Percentiles rank a stretch among this genome's conserved stretches.
Evolutionary conservation across 768 basidiomycete species (phyloP).

Genomic region (Gymnopilus junonius): DNA sequence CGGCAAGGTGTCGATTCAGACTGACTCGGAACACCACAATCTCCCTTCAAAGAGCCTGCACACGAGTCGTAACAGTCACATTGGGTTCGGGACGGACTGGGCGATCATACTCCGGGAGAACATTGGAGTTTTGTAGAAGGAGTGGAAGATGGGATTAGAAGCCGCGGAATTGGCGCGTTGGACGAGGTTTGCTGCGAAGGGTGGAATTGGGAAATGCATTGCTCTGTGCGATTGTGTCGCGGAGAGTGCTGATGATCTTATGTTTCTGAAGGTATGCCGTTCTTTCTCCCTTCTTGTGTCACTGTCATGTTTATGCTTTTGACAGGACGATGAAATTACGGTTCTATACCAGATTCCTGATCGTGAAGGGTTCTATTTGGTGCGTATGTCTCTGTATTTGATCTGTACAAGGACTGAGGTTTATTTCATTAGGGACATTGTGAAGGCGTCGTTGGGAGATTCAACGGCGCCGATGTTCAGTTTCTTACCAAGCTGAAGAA

Average conservation of each 20-base stretch:
- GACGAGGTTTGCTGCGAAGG: slow-evolving; percentile 85
- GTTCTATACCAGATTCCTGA: slow-evolving; percentile 75
- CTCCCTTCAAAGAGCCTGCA: neutral
- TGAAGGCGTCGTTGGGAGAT: slow-evolving; percentile 85
- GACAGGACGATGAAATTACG: slow-evolving; percentile 77
- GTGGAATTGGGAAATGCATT: slow-evolving; percentile 82
- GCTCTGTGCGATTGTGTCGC: slow-evolving; percentile 79
- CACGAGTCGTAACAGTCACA: neutral
- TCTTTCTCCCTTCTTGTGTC: neutral
- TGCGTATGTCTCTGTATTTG: slow-evolving; percentile 26
- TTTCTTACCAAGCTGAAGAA: slow-evolving; percentile 81
- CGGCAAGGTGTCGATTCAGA: neutral
- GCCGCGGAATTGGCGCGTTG: slow-evolving; percentile 74
- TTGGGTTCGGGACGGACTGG: neutral
- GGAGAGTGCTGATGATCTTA: slow-evolving; percentile 74
- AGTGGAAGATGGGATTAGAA: slow-evolving; percentile 54
- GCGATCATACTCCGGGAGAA: neutral
- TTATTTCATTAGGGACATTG: slow-evolving; percentile 67
- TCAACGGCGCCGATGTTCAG: slow-evolving; percentile 62
- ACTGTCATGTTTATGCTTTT: slow-evolving; percentile 5
- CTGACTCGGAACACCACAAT: neutral
- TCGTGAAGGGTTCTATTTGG: slow-evolving; percentile 61
- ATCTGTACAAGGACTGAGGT: neutral
- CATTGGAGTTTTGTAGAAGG: neutral
- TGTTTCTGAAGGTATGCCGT: slow-evolving; percentile 77